Conservation (phyloP, 164 flowering plant genomes). For the Taxillus chinensis region DNA sequence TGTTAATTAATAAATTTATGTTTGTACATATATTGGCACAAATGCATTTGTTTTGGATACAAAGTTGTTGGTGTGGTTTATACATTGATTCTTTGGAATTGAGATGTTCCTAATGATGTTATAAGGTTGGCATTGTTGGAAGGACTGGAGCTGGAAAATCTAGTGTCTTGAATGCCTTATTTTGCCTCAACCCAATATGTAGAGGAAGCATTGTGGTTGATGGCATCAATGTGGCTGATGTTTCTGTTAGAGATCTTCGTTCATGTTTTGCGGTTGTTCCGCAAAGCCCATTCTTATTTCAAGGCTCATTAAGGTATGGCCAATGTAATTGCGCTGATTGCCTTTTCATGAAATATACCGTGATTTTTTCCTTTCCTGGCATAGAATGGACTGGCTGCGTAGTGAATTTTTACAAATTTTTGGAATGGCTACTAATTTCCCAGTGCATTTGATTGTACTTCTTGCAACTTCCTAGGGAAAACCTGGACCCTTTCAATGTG, state of each 20-base stretch:
- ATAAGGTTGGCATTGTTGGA: slow-evolving; percentile 90
- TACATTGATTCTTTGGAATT: neutral
- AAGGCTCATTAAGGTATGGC: slow-evolving; percentile 67
- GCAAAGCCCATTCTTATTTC: slow-evolving; percentile 88
- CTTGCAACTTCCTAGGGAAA: slow-evolving; percentile 44
- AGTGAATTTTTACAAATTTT: neutral
- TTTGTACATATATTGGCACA: neutral
- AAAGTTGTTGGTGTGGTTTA: too few species aligned
- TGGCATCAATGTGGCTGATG: slow-evolving; percentile 38
- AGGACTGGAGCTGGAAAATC: slow-evolving; percentile 99
- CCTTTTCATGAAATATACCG: neutral
- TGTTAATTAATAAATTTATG: neutral
- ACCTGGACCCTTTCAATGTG: slow-evolving; percentile 58
- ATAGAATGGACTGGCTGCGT: neutral
- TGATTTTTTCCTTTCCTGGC: neutral
- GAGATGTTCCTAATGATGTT: neutral
- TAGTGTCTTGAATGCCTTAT: slow-evolving; percentile 76
- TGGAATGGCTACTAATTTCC: neutral
- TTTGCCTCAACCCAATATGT: slow-evolving; percentile 72
- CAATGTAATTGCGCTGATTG: neutral
- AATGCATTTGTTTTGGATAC: neutral
- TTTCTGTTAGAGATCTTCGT: slow-evolving; percentile 76
- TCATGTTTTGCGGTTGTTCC: slow-evolving; percentile 75
- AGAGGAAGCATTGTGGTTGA: slow-evolving; percentile 67
- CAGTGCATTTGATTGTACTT: slow-evolving; percentile 3